Conservation (phyloP, 257 asterid species). For the Osmanthus fragrans region DNA sequence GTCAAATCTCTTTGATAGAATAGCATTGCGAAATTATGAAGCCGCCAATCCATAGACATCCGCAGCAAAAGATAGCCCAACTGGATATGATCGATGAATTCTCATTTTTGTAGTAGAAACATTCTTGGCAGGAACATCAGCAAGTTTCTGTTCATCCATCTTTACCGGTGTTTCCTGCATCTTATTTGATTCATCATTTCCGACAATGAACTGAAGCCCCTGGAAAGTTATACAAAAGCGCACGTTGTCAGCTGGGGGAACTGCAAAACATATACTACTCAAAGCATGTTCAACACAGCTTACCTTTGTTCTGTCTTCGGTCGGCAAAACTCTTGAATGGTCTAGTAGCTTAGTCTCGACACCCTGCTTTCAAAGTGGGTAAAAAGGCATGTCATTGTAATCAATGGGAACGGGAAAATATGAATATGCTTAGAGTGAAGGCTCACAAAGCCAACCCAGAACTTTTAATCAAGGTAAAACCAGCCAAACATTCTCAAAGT, state of each 20-base stretch:
- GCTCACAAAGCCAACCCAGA: background rate
- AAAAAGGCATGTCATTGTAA: background rate
- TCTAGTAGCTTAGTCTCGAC: conserved; percentile 55
- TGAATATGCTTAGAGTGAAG: background rate
- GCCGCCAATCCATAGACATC: conserved; percentile 37
- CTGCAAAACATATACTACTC: background rate
- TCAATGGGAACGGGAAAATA: background rate
- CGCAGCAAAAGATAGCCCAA: conserved; percentile 58
- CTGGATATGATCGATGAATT: conserved; percentile 64
- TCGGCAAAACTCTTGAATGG: conserved; percentile 39
- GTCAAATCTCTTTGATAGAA: background rate
- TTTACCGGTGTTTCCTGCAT: conserved; percentile 24
- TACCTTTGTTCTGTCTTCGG: conserved; percentile 47
- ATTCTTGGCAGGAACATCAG: conserved; percentile 30
- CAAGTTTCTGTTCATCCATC: conserved; percentile 29
- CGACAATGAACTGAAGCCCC: conserved; percentile 72
- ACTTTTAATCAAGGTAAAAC: conserved; percentile 4
- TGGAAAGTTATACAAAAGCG: conserved; percentile 21
- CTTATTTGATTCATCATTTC: conserved; percentile 41
- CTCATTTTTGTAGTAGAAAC: conserved; percentile 48
- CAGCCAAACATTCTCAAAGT: background rate
- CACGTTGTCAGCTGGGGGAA: conserved; percentile 17
- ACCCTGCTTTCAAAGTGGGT: conserved; percentile 39
- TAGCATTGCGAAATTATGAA: conserved; percentile 13
- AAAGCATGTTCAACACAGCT: conserved; percentile 8